Base-by-base conservation (phyloP, 2,329 filamentous ascomycete species). In the Diplodia seriata region DNA sequence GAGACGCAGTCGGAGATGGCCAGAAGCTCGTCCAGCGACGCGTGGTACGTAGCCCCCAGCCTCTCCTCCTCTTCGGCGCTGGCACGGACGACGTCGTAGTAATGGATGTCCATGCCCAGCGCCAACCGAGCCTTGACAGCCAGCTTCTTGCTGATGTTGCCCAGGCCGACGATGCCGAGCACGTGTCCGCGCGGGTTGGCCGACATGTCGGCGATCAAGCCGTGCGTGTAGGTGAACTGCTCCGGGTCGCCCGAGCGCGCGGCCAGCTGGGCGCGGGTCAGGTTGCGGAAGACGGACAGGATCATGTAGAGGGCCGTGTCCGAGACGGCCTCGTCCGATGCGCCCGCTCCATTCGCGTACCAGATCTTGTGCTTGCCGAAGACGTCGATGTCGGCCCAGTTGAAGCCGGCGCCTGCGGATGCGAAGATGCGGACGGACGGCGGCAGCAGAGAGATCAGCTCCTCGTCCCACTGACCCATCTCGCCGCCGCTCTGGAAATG, bases 231-330 rank as follows among this genome's bases (percentile, higher is more conserved):
- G 9, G 43, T 49, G 59, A 70, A 71, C 1, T 23, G n/a, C 8
- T 66, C 63, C n/a, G 62, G 56, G 31, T 71, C 70, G 7, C 49
- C 63, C 18, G 70, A 67, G 15, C 69, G 29, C 53, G 70, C 68
- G 2, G 70, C 70, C n/a, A 70, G 61, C 38, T 70, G 68, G 0
- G 70, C 65, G 12, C 69, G 49, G 9, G 69, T 69, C 29, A 71
- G 68, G 49, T 71, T 71, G 40, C 70, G 66, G 64, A 71, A 71
- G 8, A 70, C 69, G 7, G 62, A 79, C 2, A 83, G 71, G 49
- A 83, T 79, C 75, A 81, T 77, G 68, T 77, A 82, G 0, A 83
- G 72, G 0, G 76, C 78, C 0, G 78, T 81, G 55, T 83, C 81
- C 2, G 81, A 80, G 18, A 82, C 81, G 14, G 81, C 81, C 59